phyloP scores from a whole-genome alignment of 176 grass and related monocot genomes.

The Lolium perenne region DNA sequence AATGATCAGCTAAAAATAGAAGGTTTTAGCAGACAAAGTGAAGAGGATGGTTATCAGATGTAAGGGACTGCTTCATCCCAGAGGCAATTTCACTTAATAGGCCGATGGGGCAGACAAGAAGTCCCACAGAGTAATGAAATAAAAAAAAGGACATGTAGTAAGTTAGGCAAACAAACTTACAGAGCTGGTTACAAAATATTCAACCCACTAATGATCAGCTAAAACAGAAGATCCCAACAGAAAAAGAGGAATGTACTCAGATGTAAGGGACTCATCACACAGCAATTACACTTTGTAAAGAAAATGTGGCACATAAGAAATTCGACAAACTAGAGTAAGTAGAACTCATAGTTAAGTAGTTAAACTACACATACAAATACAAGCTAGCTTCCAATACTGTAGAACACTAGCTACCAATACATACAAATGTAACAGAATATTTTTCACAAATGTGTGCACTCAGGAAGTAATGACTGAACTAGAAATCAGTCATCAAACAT shows the following conservation, averaged over 20 bases:
- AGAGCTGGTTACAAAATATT: not conserved
- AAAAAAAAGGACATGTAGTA: not conserved
- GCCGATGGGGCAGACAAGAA: slow-evolving; percentile 48
- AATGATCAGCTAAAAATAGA: slow-evolving; percentile 51
- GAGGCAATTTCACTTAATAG: not conserved
- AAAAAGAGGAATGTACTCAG: slow-evolving; percentile 35
- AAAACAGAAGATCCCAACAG: slow-evolving; percentile 33
- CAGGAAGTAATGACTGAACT: not conserved
- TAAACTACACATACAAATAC: not conserved
- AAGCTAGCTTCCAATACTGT: not conserved
- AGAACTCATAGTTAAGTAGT: no score
- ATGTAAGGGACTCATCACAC: slow-evolving; percentile 49
- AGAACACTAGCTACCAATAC: not conserved
- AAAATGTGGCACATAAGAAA: slow-evolving; percentile 46
- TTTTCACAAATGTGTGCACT: slow-evolving; percentile 37
- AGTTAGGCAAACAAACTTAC: not conserved
- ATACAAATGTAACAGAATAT: not conserved
- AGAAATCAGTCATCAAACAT: slow-evolving; percentile 17
- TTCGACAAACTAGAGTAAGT: slow-evolving; percentile 8
- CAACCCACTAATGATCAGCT: slow-evolving; percentile 51
- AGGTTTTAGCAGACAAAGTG: slow-evolving; percentile 56
- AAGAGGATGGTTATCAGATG: slow-evolving; percentile 32
- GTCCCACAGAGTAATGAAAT: slow-evolving; percentile 1
- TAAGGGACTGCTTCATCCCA: slow-evolving; percentile 55
- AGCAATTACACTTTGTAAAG: not conserved